These are phyloP conservation scores for Russula griseocarnosa DNA, from an alignment of 768 basidiomycete genomes.

Conservation along the genomic window DNA sequence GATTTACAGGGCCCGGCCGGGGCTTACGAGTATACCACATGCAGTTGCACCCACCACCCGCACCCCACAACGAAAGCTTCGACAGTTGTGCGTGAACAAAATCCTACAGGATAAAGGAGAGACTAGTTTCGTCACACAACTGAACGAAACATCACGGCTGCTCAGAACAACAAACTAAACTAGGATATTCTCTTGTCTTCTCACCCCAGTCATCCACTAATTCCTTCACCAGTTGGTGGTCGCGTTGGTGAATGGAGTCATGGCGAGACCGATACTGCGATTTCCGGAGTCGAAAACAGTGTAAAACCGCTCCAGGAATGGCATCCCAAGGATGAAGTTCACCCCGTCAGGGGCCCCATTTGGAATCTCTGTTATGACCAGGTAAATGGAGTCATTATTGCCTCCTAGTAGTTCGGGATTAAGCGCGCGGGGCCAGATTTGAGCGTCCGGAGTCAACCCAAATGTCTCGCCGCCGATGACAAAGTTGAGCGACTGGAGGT, in stretches of 20 bases:
- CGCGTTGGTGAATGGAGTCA: conserved; percentile 46
- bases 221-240: conserved; percentile 31
- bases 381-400: conserved; percentile 39
- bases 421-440: conserved; percentile 42
- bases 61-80: too few relatives aligned
- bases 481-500: conserved; percentile 37
- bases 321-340: conserved; percentile 53
- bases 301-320: conserved; percentile 63
- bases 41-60: too few relatives aligned
- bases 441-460: conserved; percentile 42
- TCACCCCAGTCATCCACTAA: not conserved
- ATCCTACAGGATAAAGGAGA: too few relatives aligned
- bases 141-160: too few relatives aligned
- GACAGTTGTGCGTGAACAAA: too few relatives aligned
- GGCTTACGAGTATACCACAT: too few relatives aligned
- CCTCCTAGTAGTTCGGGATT: conserved; percentile 47
- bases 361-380: conserved; percentile 39
- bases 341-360: conserved; percentile 38
- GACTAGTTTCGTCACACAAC: too few relatives aligned
- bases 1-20: too few relatives aligned
- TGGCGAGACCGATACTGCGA: conserved; percentile 55
- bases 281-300: conserved; percentile 60
- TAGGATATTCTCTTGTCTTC: too few relatives aligned
- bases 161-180: too few relatives aligned
- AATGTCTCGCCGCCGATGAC: conserved; percentile 36